Evolutionary conservation across 139 green algal species (phyloP).

Genomic region (Spirogloea muscicola): DNA sequence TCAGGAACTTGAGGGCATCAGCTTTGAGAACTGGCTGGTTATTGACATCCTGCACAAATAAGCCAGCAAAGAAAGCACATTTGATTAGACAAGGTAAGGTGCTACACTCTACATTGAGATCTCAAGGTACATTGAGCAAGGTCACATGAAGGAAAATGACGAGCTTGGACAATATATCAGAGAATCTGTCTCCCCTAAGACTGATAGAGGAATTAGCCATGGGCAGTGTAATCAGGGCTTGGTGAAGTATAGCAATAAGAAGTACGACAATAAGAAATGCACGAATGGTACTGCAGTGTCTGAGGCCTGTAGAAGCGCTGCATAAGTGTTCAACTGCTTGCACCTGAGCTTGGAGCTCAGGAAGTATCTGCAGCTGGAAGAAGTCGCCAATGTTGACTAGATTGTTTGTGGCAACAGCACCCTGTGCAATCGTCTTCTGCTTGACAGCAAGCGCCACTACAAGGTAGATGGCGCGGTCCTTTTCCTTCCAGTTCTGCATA

Average conservation of each 20-base stretch:
- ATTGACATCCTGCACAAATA: conserved; percentile 54
- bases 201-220: too few relatives aligned
- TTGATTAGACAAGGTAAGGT: neutral
- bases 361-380: conserved; percentile 72
- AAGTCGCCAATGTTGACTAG: conserved; percentile 89
- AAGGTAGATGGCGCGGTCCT: conserved; percentile 94
- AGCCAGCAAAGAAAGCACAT: neutral
- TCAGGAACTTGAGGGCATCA: conserved; percentile 94
- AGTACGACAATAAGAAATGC: too few relatives aligned
- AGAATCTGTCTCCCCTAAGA: too few relatives aligned
- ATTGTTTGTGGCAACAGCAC: conserved; percentile 82
- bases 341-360: conserved; percentile 73
- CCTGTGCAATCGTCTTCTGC: conserved; percentile 72
- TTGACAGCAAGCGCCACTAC: conserved; percentile 85
- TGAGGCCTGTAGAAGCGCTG: too few relatives aligned
- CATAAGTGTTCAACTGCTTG: too few relatives aligned
- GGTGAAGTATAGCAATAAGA: too few relatives aligned
- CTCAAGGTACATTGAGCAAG: too few relatives aligned
- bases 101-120: too few relatives aligned
- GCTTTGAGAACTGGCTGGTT: conserved; percentile 81
- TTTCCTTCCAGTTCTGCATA: conserved; percentile 72
- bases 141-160: too few relatives aligned
- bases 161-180: too few relatives aligned
- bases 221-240: too few relatives aligned
- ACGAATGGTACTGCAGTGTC: too few relatives aligned